Evolutionary conservation across 202 grass and related monocot genomes (phyloP).

Genomic region (Bolboschoenoplectus hybrid): DNA sequence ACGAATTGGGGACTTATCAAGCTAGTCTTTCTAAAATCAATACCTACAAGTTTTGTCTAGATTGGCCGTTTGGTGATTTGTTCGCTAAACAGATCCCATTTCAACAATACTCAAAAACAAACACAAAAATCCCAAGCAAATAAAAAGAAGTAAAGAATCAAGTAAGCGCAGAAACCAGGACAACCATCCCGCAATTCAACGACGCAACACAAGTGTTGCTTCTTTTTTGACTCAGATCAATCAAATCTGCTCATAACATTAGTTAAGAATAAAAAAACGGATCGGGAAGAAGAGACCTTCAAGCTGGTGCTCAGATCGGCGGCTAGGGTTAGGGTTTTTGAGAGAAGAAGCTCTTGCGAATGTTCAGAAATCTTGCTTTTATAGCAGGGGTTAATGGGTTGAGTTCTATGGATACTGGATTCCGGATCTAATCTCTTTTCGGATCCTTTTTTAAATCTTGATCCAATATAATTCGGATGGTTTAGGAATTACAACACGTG

Average conservation of each 20-base stretch:
- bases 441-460: not conserved
- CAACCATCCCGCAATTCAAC: not conserved
- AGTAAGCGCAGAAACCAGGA: not conserved
- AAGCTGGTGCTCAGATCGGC: constrained; percentile 35
- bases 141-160: not conserved
- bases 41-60: not conserved
- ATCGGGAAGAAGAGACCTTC: not conserved
- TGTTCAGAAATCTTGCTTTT: not conserved
- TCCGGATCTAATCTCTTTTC: not conserved
- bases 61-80: not conserved
- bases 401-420: constrained; percentile 2
- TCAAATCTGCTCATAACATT: not conserved
- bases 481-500: not conserved
- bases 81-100: not conserved
- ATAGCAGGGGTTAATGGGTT: not conserved
- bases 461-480: not conserved
- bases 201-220: not conserved
- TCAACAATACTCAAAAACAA: not conserved
- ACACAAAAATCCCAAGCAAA: not conserved
- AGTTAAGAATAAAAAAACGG: not conserved
- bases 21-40: not conserved
- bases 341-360: not conserved
- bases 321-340: constrained; percentile 43
- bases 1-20: not conserved
- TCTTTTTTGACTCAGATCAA: not conserved